phyloP scores from a whole-genome alignment of 306 rosid genomes.

The Luffa aegyptiaca region DNA sequence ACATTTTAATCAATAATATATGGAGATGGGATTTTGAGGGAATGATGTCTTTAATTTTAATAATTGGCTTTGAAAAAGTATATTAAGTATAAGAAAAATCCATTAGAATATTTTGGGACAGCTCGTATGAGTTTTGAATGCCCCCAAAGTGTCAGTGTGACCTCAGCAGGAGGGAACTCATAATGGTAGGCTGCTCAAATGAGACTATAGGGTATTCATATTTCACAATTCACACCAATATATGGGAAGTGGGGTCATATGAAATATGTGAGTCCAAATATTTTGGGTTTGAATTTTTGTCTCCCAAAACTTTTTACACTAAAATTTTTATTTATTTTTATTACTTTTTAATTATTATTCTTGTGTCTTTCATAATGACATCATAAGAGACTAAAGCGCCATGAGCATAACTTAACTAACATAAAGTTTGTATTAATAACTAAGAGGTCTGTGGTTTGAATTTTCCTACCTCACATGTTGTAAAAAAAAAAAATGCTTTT shows the following conservation, averaged over 20 bases:
- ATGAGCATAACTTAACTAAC: no score
- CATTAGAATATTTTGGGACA: background rate
- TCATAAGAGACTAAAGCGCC: no score
- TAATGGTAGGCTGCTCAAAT: background rate
- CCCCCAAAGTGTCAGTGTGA: background rate
- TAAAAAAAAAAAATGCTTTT: no score
- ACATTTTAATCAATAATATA: no score
- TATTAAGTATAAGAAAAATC: background rate
- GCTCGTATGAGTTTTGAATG: background rate
- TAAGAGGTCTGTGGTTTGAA: no score
- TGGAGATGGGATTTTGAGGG: no score
- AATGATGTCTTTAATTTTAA: background rate
- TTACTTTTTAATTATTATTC: background rate
- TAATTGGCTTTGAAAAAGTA: background rate
- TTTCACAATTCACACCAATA: background rate
- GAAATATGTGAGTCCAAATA: background rate
- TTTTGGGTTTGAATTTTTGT: background rate
- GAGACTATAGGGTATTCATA: background rate
- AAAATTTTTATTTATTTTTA: background rate
- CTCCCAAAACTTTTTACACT: background rate
- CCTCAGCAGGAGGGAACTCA: conserved; percentile 8
- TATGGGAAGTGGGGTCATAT: background rate
- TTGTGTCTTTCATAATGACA: background rate
- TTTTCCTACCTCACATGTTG: no score
- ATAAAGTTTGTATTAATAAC: no score